Conservation (phyloP, 2,329 filamentous ascomycete genomes). For the Diaporthe ilicicola region DNA sequence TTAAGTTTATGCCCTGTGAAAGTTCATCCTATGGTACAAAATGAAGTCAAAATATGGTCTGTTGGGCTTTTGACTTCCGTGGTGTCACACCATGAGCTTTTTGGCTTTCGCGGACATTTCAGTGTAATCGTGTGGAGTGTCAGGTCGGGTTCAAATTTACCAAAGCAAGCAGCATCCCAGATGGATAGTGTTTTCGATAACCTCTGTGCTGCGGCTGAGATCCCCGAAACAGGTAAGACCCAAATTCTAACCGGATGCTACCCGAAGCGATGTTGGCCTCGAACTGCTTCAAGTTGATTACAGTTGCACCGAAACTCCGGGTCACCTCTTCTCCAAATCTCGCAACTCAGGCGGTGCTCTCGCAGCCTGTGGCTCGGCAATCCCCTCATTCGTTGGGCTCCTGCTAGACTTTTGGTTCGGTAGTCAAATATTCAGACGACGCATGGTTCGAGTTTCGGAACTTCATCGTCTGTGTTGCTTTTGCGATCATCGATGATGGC, state of each 20-base stretch:
- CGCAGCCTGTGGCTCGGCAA: conserved; percentile 1
- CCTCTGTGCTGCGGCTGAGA: neutral
- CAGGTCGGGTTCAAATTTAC: conserved; percentile 3
- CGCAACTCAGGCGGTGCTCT: neutral
- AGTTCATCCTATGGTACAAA: neutral
- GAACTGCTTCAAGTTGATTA: conserved; percentile 1
- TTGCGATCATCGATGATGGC: conserved; percentile 1
- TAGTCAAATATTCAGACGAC: conserved; percentile 18
- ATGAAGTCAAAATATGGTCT: neutral
- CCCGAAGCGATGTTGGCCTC: neutral
- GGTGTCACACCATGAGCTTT: neutral
- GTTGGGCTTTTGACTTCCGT: conserved; percentile 1
- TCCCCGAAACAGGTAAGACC: neutral
- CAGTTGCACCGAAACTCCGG: neutral
- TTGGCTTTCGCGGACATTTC: neutral
- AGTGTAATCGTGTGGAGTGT: neutral
- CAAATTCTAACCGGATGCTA: neutral
- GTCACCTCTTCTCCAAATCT: neutral
- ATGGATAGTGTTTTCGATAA: conserved; percentile 10
- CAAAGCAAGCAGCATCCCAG: neutral
- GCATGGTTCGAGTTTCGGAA: conserved; percentile 9
- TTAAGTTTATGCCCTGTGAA: too few relatives aligned
- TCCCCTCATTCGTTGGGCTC: neutral
- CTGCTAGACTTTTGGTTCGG: neutral
- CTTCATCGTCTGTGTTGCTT: neutral